These are phyloP conservation scores for Sporothrix phasma DNA, from an alignment of 2,329 filamentous ascomycete species.

Conservation along the genomic window DNA sequence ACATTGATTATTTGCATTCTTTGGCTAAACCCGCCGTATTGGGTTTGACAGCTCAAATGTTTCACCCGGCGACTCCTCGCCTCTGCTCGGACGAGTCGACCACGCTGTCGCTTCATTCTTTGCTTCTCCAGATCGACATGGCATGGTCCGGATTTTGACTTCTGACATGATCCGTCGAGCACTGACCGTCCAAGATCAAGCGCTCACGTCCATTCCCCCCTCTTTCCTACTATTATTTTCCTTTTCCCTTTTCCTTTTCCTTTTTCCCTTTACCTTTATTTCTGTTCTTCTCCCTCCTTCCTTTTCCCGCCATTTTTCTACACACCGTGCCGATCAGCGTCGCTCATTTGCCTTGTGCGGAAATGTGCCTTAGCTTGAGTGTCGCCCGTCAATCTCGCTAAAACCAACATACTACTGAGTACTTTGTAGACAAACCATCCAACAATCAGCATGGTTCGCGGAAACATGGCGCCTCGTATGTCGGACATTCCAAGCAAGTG, in stretches of 20 bases:
- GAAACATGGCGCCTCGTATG: too few relatives aligned
- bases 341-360: neutral
- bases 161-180: neutral
- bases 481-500: too few relatives aligned
- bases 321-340: neutral
- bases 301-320: neutral
- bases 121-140: neutral
- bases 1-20: too few relatives aligned
- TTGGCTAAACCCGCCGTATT: neutral
- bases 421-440: too few relatives aligned
- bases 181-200: neutral
- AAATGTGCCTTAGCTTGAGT: neutral
- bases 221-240: neutral
- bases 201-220: too few relatives aligned
- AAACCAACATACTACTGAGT: too few relatives aligned
- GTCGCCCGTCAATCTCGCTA: neutral
- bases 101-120: neutral
- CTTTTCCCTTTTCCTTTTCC: neutral
- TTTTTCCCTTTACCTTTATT: neutral
- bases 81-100: too few relatives aligned
- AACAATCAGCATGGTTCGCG: too few relatives aligned
- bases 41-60: constrained; percentile 4
- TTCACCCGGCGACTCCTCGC: neutral
- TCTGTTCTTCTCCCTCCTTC: neutral
- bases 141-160: neutral